Evolutionary conservation across 179 eudicot genomes (phyloP), one percentile per base, ranked within the genome.

Genomic region (Spergularia azorica): DNA sequence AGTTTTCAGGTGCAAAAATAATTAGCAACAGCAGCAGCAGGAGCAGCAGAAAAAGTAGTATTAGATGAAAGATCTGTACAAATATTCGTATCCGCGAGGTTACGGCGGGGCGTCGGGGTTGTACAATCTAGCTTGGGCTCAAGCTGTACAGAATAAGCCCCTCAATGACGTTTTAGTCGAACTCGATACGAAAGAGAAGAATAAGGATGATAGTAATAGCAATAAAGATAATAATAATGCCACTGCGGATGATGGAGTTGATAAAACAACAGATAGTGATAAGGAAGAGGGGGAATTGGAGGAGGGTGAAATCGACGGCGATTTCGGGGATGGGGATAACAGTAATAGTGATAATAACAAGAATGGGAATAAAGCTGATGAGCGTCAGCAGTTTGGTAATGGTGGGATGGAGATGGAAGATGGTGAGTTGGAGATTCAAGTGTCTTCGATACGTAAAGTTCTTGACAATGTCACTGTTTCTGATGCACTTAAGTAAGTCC

Each of bases 101-200:
- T 89, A 89, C 41, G 83, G 79, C 1, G 77, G 87, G 6, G 81
- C 81, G 4, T 80, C 90, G 0, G 96, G 92, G 15, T 69, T 96
- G 74, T 87, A 94, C 79, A 92, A 89, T 65, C 51, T 96, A 41
- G 99, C 99, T 4, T 96, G 99, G 99, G 98, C 98, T 9, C 94
- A 89, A 76, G 99, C 94, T 1, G 99, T 96, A 17, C 93, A 90
- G 82, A 94, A 96, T 74, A 96, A 94, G 82, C 97, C 99, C 1
- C 72, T 96, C 5, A 88, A 87, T 72, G 91, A 90, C 69, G 88
- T 86, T 39, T 71, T 95, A 21, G 87, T 85, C 75, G 88, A 84
- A 65, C 67, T 80, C 13, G 72, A 39, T 56, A 75, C 38, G 3
- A 70, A 17, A n/a, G 71, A 59, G 38, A 16, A 41, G 5, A 71